Base-by-base conservation (phyloP, 139 green algal genomes). In the Desmodesmus armatus region DNA sequence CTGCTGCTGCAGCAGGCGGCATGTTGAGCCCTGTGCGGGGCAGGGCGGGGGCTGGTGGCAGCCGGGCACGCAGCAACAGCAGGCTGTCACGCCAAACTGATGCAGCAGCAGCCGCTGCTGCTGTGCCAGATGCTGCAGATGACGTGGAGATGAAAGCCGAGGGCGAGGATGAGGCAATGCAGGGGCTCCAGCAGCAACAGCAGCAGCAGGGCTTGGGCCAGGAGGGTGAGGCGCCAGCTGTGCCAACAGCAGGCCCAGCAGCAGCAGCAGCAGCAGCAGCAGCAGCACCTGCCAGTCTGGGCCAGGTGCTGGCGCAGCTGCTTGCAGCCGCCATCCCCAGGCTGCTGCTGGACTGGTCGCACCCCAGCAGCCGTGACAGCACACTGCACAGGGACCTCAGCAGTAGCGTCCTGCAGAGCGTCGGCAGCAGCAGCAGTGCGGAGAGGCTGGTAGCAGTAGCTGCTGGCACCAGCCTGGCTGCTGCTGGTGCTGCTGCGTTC, bases 301-400 rank as follows among this genome's bases (percentile, higher is more conserved):
- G 29, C 39, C 2, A 39, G 71, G 23, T 37, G 78, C 62, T 84
- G 31, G 78, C 78, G 21, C 9, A 7, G 11, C 62, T 84, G 19
- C 62, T 84, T 17, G 9, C 51, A 13, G 78, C 78, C 19, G 62
- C 49, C 21, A 35, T 84, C n/a, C 78, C 78, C n/a, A 75, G 49
- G 78, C 78, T 84, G 17, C 41, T 84, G 62, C 62, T 76, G 33
- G 40, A 35, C 17, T 84, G 78, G 78, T 76, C 40, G n/a, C 39
- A 66, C 43, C 71, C 73, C 72, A 33, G 67, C 15, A 21, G 63
- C 80, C 33, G 43, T 9, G n/a, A n/a, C n/a, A n/a, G n/a, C n/a
- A n/a, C n/a, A n/a, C n/a, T n/a, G n/a, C n/a, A n/a, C n/a, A n/a
- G n/a, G n/a, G n/a, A n/a, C n/a, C n/a, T n/a, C 2, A 69, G 21